phyloP scores from a whole-genome alignment of 2,329 filamentous ascomycete genomes.

The Fusarium stilboides region DNA sequence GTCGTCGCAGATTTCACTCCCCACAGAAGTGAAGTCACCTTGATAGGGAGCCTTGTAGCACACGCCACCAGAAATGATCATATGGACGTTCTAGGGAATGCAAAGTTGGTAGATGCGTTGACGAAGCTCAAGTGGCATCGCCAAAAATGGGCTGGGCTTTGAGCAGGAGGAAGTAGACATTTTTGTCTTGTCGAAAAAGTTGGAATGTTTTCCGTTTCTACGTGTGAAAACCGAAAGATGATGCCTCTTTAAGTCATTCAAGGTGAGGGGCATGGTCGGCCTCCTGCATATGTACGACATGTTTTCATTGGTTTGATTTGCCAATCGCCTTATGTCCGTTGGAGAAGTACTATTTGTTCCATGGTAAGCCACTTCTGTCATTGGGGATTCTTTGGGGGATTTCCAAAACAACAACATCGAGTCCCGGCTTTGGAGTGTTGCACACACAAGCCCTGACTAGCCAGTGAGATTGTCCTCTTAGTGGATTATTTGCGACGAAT shows the following conservation, averaged over 20 bases:
- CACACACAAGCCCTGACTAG: no score
- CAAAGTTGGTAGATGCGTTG: neutral
- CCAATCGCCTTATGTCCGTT: no score
- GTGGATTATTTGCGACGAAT: no score
- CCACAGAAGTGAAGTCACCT: neutral
- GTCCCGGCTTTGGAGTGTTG: no score
- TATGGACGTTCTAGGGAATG: neutral
- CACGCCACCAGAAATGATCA: neutral
- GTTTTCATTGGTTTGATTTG: neutral
- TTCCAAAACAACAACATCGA: no score
- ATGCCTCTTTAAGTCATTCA: neutral
- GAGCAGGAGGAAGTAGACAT: neutral
- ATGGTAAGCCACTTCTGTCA: no score
- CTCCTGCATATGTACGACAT: neutral
- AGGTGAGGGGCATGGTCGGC: neutral
- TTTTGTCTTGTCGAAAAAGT: neutral
- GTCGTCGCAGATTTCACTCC: no score
- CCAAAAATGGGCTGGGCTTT: neutral
- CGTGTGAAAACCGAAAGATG: neutral
- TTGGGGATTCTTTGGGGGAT: no score
- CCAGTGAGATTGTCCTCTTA: no score
- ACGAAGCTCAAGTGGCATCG: neutral
- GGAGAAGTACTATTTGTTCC: no score
- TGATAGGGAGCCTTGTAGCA: neutral
- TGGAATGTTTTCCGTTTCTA: accelerated